Evolutionary conservation across 208 protist species (phyloP).

Genomic region (Blechomonas ayalai): DNA sequence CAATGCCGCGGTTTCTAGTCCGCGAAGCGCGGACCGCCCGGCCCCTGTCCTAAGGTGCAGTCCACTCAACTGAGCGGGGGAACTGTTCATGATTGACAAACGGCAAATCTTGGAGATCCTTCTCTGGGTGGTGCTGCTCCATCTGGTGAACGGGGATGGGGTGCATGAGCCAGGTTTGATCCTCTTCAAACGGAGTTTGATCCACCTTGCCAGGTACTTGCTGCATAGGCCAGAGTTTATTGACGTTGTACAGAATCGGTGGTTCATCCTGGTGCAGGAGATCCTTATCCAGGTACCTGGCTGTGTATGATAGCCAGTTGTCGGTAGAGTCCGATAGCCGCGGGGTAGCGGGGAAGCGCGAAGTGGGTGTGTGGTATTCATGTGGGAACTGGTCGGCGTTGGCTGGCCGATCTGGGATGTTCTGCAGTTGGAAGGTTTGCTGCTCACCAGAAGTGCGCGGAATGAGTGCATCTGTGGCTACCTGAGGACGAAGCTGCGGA

Average conservation of each 20-base stretch:
- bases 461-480: conserved; percentile 53
- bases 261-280: conserved; percentile 51
- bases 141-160: conserved; percentile 82
- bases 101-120: conserved; percentile 79
- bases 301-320: conserved; percentile 83
- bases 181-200: conserved; percentile 85
- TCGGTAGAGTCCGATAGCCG: conserved; percentile 20
- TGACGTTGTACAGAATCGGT: conserved; percentile 67
- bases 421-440: conserved; percentile 11
- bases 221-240: conserved; percentile 84
- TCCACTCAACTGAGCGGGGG: conserved; percentile 79
- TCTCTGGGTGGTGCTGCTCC: conserved; percentile 79
- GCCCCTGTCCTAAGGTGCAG: conserved; percentile 61
- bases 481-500: conserved; percentile 61
- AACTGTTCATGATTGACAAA: conserved; percentile 90
- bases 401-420: conserved; percentile 40
- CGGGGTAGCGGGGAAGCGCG: conserved; percentile 68
- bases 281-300: conserved; percentile 77
- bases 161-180: conserved; percentile 85
- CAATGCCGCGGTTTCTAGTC: too few relatives aligned
- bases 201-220: conserved; percentile 81
- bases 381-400: conserved; percentile 77
- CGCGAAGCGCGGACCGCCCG: too few relatives aligned
- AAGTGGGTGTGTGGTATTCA: conserved; percentile 79
- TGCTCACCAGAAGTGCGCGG: conserved; percentile 56